Evolutionary conservation across 2,329 filamentous ascomycete species (phyloP).

Genomic region (Alternaria infectoria): DNA sequence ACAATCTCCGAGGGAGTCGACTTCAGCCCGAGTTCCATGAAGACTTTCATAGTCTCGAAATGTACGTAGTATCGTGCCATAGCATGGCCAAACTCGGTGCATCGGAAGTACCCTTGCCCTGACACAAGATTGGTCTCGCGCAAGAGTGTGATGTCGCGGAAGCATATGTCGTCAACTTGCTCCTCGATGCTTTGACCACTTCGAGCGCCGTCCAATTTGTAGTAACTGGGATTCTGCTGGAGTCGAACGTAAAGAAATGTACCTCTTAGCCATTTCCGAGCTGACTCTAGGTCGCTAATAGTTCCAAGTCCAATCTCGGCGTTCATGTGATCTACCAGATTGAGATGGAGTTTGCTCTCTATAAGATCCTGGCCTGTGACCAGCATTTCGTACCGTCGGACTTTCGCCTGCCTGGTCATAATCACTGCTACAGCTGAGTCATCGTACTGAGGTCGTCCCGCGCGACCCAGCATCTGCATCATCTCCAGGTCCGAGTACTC

Average conservation of each 20-base stretch:
- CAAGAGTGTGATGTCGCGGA: conserved; percentile 70
- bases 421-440: conserved; percentile 78
- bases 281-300: conserved; percentile 67
- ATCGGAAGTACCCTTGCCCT: conserved; percentile 57
- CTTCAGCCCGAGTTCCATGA: conserved; percentile 67
- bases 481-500: conserved; percentile 84
- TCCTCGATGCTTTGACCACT: conserved; percentile 63
- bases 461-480: conserved; percentile 89
- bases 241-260: conserved; percentile 82
- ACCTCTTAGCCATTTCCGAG: conserved; percentile 75
- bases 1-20: conserved; percentile 73
- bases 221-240: conserved; percentile 72
- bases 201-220: conserved; percentile 66
- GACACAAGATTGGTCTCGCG: conserved; percentile 65
- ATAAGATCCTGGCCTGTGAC: conserved; percentile 74
- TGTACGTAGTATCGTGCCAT: conserved; percentile 85
- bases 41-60: conserved; percentile 77
- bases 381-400: conserved; percentile 72
- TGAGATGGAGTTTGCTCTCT: conserved; percentile 79
- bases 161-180: conserved; percentile 72
- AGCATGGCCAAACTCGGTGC: conserved; percentile 75
- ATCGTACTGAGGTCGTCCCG: conserved; percentile 84
- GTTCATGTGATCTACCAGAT: conserved; percentile 83
- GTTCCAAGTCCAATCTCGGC: conserved; percentile 81
- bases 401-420: conserved; percentile 72